Evolutionary conservation across 805 yeast species (phyloP).

Genomic region (Nakazawaea pomicola): DNA sequence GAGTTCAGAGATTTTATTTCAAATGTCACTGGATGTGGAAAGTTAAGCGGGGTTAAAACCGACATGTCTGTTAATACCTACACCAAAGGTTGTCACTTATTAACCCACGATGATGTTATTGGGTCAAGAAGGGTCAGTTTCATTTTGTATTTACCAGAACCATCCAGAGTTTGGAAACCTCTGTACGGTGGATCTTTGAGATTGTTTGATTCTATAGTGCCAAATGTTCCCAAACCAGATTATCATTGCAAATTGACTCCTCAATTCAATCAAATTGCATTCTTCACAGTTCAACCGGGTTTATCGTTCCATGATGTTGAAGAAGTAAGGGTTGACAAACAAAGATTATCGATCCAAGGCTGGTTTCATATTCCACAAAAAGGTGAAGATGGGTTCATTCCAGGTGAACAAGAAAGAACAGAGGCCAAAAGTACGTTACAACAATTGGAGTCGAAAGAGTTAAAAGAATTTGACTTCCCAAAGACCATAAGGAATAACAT

Average conservation of each 20-base stretch:
- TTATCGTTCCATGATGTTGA: slow-evolving; percentile 96
- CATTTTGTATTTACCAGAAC: slow-evolving; percentile 89
- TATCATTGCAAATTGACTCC: slow-evolving; percentile 69
- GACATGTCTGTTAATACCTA: slow-evolving; percentile 92
- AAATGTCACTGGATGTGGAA: slow-evolving; percentile 79
- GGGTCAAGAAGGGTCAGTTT: slow-evolving; percentile 93
- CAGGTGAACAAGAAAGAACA: slow-evolving; percentile 77
- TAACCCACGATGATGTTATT: slow-evolving; percentile 96
- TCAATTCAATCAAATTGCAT: slow-evolving; percentile 93
- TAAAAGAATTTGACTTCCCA: slow-evolving; percentile 81
- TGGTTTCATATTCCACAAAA: slow-evolving; percentile 98
- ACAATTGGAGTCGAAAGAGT: slow-evolving; percentile 69
- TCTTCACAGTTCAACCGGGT: slow-evolving; percentile 95
- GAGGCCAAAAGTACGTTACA: slow-evolving; percentile 75
- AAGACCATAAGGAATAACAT: slow-evolving; percentile 35
- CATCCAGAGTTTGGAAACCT: slow-evolving; percentile 83
- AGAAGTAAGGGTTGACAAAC: slow-evolving; percentile 89
- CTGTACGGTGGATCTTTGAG: slow-evolving; percentile 92
- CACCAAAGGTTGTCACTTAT: slow-evolving; percentile 85
- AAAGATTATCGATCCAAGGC: slow-evolving; percentile 90
- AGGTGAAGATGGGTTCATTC: slow-evolving; percentile 82
- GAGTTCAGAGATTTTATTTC: slow-evolving; percentile 77
- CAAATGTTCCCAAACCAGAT: slow-evolving; percentile 88
- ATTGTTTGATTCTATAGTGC: slow-evolving; percentile 77
- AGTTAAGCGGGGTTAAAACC: slow-evolving; percentile 82